These are phyloP conservation scores for Straminergon stramineum DNA, from an alignment of 225 moss, liverwort and hornwort species.

Conservation along the genomic window DNA sequence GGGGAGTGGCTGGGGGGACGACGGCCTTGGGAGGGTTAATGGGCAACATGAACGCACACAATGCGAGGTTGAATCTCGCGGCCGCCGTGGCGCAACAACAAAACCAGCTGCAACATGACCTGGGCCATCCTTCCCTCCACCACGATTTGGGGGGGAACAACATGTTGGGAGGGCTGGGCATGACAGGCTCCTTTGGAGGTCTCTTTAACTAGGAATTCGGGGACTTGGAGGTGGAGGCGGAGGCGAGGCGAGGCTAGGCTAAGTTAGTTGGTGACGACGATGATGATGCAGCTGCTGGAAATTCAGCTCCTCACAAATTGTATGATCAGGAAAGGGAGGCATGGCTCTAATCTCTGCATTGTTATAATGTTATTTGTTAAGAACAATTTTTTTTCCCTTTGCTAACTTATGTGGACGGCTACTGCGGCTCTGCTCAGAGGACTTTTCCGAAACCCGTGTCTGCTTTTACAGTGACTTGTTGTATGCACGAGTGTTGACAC, in stretches of 20 bases:
- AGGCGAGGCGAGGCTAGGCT: not conserved
- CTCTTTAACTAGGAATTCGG: slow-evolving; percentile 52
- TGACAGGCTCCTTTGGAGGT: slow-evolving; percentile 73
- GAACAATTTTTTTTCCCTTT: slow-evolving; percentile 14
- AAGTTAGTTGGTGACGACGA: not conserved
- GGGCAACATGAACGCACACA: slow-evolving; percentile 76
- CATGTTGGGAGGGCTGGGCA: slow-evolving; percentile 69
- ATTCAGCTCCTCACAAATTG: slow-evolving; percentile 7
- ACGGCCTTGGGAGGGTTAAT: slow-evolving; percentile 17
- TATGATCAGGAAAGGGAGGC: slow-evolving; percentile 18
- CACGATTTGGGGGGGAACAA: slow-evolving; percentile 66
- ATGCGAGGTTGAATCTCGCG: slow-evolving; percentile 68
- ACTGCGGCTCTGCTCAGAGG: not conserved
- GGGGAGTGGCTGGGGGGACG: slow-evolving; percentile 1
- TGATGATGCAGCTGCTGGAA: slow-evolving; percentile 2
- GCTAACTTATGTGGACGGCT: not conserved
- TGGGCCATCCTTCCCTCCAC: slow-evolving; percentile 57
- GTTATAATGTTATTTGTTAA: slow-evolving; percentile 24
- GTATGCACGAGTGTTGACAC: not conserved
- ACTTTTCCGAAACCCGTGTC: not conserved
- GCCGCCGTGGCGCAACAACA: slow-evolving; percentile 66
- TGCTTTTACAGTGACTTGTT: not conserved
- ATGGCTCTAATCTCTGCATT: slow-evolving; percentile 21
- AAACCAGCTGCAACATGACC: slow-evolving; percentile 47
- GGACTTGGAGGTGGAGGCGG: not conserved